Evolutionary conservation across 2,329 filamentous ascomycete species (phyloP), one percentile per base, ranked within the genome.

Genomic region (Rhytidhysteron rufulum): DNA sequence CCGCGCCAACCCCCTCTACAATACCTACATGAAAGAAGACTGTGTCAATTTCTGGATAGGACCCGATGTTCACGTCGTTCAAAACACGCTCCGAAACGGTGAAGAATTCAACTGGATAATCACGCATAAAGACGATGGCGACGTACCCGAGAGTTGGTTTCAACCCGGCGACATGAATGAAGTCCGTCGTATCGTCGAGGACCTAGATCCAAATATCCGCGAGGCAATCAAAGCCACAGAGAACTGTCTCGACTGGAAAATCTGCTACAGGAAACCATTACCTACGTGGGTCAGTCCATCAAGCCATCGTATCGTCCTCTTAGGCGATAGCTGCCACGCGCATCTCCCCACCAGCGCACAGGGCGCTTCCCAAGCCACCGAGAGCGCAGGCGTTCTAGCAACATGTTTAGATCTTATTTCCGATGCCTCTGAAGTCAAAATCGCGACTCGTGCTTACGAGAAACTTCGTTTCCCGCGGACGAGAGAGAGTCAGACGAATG

Each of bases 251-350:
- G 72, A 75, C 53, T 78, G 73, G 73, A 75, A 75, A 48, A 72
- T 77, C 29, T 73, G 72, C 45, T 75, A 74, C 46, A 64, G 73
- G 33, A 70, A 76, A 48, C 73, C 73, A 4, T 61, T 74, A 22
- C 66, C 70, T 0, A 70, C 66, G 0, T 78, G 74, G 75, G 62
- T 76, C 1, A 71, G 67, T 1, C 53, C 57, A 6, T 65, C 63
- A 34, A 33, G 15, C 4, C 69, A 72, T 37, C 63, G 66, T 31
- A 73, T 76, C 37, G 71, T 66, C 0, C 57, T 77, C 29, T 55
- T 77, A 2, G 75, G 75, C 1, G 74, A 77, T 51, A 70, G 68
- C 35, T 75, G 73, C 40, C 74, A 77, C 46, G 68, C 73, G 0
- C 73, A 76, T 57, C 57, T 78, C 8, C 74, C 74, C 0, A 77